A percentile compares a stretch with the other conserved stretches of the same genome.
These are phyloP conservation scores for Pichia sp. DNA, from an alignment of 1,139 yeast species.

Conservation along the genomic window DNA sequence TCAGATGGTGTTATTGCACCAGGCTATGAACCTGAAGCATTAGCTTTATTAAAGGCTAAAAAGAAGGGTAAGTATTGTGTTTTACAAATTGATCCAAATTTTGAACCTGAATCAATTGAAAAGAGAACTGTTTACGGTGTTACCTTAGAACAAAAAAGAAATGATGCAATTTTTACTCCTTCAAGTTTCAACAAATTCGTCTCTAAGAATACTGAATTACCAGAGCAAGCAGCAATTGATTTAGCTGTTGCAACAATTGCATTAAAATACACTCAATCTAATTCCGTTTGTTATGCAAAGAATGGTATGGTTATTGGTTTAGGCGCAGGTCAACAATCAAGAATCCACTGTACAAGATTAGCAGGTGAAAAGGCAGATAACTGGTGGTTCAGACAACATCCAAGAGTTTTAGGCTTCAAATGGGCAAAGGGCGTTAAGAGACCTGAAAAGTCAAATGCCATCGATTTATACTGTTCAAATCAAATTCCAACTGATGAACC, in stretches of 20 bases:
- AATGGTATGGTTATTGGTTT: slow-evolving; percentile 98
- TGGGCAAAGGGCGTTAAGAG: slow-evolving; percentile 99
- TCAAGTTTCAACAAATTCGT: slow-evolving; percentile 87
- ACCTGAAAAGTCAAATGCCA: slow-evolving; percentile 97
- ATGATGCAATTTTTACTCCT: slow-evolving; percentile 90
- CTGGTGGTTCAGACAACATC: slow-evolving; percentile 99
- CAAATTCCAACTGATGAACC: slow-evolving; percentile 92
- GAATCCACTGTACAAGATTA: slow-evolving; percentile 97
- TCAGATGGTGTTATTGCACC: slow-evolving; percentile 99
- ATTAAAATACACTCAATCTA: slow-evolving; percentile 93
- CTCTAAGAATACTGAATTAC: slow-evolving; percentile 74
- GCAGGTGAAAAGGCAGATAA: slow-evolving; percentile 99
- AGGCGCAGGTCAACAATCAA: slow-evolving; percentile 99
- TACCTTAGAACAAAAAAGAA: slow-evolving; percentile 91
- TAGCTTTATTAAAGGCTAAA: slow-evolving; percentile 80
- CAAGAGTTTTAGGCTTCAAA: slow-evolving; percentile 81
- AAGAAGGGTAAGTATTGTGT: slow-evolving; percentile 97
- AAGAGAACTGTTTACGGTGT: slow-evolving; percentile 95
- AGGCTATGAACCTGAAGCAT: slow-evolving; percentile 88
- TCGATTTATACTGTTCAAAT: slow-evolving; percentile 83
- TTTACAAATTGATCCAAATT: slow-evolving; percentile 92
- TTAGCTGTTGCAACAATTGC: slow-evolving; percentile 96
- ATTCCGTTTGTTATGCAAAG: slow-evolving; percentile 96
- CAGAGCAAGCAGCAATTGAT: slow-evolving; percentile 89
- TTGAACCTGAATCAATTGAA: slow-evolving; percentile 72